phyloP scores from a whole-genome alignment of 148 eudicot species.

The Cornus suecica region DNA sequence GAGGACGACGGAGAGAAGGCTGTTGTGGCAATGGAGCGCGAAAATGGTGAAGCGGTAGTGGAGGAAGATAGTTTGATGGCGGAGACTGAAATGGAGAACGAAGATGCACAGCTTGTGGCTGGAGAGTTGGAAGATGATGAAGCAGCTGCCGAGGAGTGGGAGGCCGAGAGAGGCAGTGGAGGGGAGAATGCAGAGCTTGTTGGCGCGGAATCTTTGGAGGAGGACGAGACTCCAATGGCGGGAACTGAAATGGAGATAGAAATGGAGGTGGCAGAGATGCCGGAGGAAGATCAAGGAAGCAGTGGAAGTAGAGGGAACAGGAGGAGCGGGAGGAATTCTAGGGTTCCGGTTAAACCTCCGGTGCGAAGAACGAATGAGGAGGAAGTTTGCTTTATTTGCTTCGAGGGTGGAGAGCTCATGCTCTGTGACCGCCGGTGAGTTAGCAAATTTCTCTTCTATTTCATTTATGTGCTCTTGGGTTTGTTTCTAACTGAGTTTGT shows the following conservation, averaged over 20 bases:
- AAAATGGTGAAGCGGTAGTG: not conserved
- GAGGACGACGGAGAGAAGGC: not conserved
- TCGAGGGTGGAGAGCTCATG: conserved; percentile 93
- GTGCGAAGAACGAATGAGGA: conserved; percentile 55
- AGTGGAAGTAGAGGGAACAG: conserved; percentile 63
- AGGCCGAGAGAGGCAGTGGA: conserved; percentile 21
- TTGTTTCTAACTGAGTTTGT: conserved; percentile 13
- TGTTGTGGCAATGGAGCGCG: not conserved
- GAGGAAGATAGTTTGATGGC: conserved; percentile 8
- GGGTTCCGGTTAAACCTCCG: conserved; percentile 33
- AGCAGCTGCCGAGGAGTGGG: conserved; percentile 20
- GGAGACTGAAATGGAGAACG: conserved; percentile 11
- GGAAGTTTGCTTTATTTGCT: conserved; percentile 95
- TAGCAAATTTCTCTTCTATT: not conserved
- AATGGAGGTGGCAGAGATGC: conserved; percentile 12
- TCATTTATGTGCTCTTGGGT: not conserved
- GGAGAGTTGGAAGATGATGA: conserved; percentile 15
- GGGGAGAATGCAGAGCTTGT: conserved; percentile 21
- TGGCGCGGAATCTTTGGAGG: conserved; percentile 4
- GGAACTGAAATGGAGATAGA: conserved; percentile 42
- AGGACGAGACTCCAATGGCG: conserved; percentile 20
- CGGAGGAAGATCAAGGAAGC: conserved; percentile 32
- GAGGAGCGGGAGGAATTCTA: conserved; percentile 59
- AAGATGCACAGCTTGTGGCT: not conserved
- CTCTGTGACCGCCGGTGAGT: conserved; percentile 86